These are phyloP conservation scores for Alternaria dauci DNA, from an alignment of 2,329 filamentous ascomycete species.

Conservation along the genomic window DNA sequence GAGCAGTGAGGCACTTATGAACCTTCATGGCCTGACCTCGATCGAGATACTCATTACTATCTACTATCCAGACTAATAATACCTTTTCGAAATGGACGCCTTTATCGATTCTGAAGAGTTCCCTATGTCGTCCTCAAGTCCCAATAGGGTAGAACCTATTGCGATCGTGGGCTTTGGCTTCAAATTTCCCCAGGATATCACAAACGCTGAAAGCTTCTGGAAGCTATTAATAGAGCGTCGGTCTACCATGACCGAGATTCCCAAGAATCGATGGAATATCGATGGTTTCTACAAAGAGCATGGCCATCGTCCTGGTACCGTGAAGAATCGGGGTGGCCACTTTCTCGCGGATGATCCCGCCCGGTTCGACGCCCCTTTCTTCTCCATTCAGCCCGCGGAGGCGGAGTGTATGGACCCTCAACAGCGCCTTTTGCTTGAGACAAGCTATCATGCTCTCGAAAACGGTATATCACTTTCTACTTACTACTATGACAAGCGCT, in stretches of 20 bases:
- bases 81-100: not conserved
- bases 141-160: slow-evolving; percentile 10
- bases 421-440: slow-evolving; percentile 37
- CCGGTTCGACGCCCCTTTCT: slow-evolving; percentile 36
- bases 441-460: slow-evolving; percentile 40
- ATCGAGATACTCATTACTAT: not conserved
- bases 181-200: slow-evolving; percentile 33
- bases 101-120: not conserved
- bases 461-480: slow-evolving; percentile 19
- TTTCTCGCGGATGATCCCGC: slow-evolving; percentile 29
- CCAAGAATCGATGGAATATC: slow-evolving; percentile 28
- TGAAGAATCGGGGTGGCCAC: slow-evolving; percentile 25
- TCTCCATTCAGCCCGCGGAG: slow-evolving; percentile 28
- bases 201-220: slow-evolving; percentile 28
- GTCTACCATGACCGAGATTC: slow-evolving; percentile 25
- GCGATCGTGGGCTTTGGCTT: slow-evolving; percentile 51
- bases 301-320: slow-evolving; percentile 17
- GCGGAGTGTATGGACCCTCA: slow-evolving; percentile 39
- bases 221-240: slow-evolving; percentile 27
- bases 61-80: not conserved
- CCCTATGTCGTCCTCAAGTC: not conserved
- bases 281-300: slow-evolving; percentile 28
- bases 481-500: not conserved
- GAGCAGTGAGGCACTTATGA: not conserved
- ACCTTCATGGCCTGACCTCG: not conserved